These are phyloP conservation scores for Apium graveolens DNA, from an alignment of 129 eudicot species.

Conservation along the genomic window DNA sequence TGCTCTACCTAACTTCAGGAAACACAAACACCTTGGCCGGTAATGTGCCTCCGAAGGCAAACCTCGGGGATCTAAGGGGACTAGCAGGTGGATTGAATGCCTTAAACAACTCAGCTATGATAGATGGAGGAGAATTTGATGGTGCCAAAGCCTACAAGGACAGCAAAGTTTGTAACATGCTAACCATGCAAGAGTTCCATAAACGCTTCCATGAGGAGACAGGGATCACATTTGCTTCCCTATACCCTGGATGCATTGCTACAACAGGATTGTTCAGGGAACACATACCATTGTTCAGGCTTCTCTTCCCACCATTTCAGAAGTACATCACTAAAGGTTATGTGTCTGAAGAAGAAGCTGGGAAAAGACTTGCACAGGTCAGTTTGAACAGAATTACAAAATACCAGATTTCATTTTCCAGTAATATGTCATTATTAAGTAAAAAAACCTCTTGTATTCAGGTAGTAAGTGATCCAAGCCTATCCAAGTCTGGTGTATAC, in stretches of 20 bases:
- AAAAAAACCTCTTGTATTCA: constrained; percentile 18
- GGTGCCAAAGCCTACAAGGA: constrained; percentile 97
- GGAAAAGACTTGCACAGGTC: constrained; percentile 86
- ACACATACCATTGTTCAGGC: constrained; percentile 69
- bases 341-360: constrained; percentile 94
- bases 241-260: constrained; percentile 90
- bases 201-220: constrained; percentile 74
- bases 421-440: neutral
- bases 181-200: constrained; percentile 96
- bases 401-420: neutral
- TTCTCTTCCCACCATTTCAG: constrained; percentile 87
- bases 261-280: constrained; percentile 80
- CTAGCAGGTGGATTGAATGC: constrained; percentile 73
- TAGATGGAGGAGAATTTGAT: constrained; percentile 90
- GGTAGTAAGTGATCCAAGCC: constrained; percentile 76
- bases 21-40: constrained; percentile 96
- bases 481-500: constrained; percentile 89
- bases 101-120: constrained; percentile 74
- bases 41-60: constrained; percentile 95
- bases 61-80: constrained; percentile 85
- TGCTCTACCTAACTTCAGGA: constrained; percentile 33
- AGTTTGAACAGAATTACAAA: constrained; percentile 1
- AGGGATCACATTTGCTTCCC: constrained; percentile 65
- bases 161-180: constrained; percentile 98
- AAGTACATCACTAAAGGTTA: constrained; percentile 91